Conservation (phyloP, 176 grass and related monocot species). For the Miscanthus lutarioriparius region DNA sequence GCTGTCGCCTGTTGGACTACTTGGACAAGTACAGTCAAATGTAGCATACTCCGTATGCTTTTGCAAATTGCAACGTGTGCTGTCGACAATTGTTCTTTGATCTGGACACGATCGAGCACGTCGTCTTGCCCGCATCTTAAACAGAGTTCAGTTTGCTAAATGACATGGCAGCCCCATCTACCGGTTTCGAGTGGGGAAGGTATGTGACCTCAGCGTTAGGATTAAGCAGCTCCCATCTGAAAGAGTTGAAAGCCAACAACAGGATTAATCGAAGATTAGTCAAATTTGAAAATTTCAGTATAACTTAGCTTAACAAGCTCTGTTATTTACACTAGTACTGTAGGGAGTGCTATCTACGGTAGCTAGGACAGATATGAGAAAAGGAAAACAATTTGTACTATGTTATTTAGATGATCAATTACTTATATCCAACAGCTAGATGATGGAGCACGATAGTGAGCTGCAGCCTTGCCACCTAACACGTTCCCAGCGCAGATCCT, state of each 20-base stretch:
- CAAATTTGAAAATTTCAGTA: background rate
- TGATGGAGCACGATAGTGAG: conserved; percentile 38
- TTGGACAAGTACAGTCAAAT: background rate
- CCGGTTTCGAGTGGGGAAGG: conserved; percentile 15
- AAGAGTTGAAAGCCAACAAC: background rate
- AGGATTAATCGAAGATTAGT: background rate
- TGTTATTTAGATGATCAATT: background rate
- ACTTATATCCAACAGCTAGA: conserved; percentile 37
- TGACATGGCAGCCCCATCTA: conserved; percentile 31
- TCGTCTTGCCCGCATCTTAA: background rate
- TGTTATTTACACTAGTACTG: background rate
- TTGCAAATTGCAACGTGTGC: background rate
- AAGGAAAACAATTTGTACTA: background rate
- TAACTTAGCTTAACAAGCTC: background rate
- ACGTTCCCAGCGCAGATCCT: conserved; percentile 46
- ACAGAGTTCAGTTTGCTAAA: background rate
- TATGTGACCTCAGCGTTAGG: conserved; percentile 22
- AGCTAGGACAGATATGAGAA: background rate
- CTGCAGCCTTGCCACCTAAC: conserved; percentile 37
- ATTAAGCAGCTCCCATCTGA: conserved; percentile 48
- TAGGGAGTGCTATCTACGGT: background rate
- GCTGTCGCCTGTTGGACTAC: background rate
- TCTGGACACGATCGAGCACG: background rate
- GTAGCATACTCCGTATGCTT: background rate
- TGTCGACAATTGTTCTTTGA: background rate